Evolutionary conservation across 2,329 filamentous ascomycete genomes (phyloP).

Genomic region (Trichoderma atroviride): DNA sequence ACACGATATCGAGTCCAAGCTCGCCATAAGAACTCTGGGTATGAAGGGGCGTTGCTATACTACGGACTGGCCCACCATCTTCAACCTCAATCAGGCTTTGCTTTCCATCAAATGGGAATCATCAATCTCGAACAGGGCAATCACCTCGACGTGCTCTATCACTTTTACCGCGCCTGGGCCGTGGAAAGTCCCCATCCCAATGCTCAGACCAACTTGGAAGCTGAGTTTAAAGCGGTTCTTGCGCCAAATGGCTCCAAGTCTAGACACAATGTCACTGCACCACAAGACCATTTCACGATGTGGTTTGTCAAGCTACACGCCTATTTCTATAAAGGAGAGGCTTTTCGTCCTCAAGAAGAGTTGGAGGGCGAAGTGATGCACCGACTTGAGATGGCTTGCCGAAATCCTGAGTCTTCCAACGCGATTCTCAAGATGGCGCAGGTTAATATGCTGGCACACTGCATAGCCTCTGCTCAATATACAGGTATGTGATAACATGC

Average conservation of each 20-base stretch:
- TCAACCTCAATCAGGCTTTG: constrained; percentile 75
- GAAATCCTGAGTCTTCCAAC: constrained; percentile 64
- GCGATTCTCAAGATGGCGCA: constrained; percentile 78
- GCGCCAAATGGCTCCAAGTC: constrained; percentile 41
- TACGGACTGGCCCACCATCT: constrained; percentile 82
- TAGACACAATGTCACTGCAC: constrained; percentile 49
- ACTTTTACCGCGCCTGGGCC: constrained; percentile 82
- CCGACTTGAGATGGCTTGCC: constrained; percentile 73
- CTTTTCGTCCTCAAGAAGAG: constrained; percentile 69
- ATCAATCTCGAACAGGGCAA: constrained; percentile 77
- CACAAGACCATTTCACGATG: constrained; percentile 66
- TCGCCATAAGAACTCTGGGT: constrained; percentile 72
- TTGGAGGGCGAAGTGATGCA: constrained; percentile 84
- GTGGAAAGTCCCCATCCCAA: constrained; percentile 74
- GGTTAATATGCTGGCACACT: constrained; percentile 83
- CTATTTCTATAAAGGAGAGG: constrained; percentile 75
- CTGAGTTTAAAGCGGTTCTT: constrained; percentile 68
- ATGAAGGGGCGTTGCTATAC: constrained; percentile 78
- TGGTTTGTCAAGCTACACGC: constrained; percentile 90
- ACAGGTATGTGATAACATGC: constrained; percentile 36
- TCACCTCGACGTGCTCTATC: constrained; percentile 83
- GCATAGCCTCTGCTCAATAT: constrained; percentile 56
- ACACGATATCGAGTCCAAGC: constrained; percentile 81
- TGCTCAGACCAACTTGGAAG: constrained; percentile 74
- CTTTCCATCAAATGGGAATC: constrained; percentile 89